Percentiles rank a stretch among this genome's conserved stretches.
phyloP scores from a whole-genome alignment of 2,329 filamentous ascomycete species.

The Metarhizium guizhouense region DNA sequence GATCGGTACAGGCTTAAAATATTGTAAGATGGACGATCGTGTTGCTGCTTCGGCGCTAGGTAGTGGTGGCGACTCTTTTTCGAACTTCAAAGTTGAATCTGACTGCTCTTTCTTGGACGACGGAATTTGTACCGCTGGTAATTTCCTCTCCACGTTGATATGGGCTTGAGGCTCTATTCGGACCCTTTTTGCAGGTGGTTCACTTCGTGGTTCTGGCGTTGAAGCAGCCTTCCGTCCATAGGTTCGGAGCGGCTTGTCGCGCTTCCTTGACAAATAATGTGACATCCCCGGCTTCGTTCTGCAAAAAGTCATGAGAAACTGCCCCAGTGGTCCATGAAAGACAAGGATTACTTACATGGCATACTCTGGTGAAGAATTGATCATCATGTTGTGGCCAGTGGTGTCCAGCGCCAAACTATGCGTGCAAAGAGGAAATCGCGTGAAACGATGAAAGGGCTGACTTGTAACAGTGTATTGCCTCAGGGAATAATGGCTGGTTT shows the following conservation, averaged over 20 bases:
- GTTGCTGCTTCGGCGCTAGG: neutral
- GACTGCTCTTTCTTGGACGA: neutral
- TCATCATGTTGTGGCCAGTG: slow-evolving; percentile 5
- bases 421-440: neutral
- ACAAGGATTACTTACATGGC: slow-evolving; percentile 13
- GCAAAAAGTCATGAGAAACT: slow-evolving; percentile 3
- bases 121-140: neutral
- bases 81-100: neutral
- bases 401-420: neutral
- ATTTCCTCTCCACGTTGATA: neutral
- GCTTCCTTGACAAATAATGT: slow-evolving; percentile 15
- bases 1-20: slow-evolving; percentile 27
- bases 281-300: slow-evolving; percentile 23
- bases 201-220: slow-evolving; percentile 14
- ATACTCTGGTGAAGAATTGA: slow-evolving; percentile 18
- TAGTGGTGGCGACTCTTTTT: neutral
- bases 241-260: slow-evolving; percentile 28
- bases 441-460: neutral
- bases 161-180: slow-evolving; percentile 3
- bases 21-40: slow-evolving; percentile 29
- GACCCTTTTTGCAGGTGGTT: slow-evolving; percentile 19
- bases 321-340: neutral
- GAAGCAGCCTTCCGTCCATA: slow-evolving; percentile 27
- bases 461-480: neutral
- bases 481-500: neutral